phyloP scores from a whole-genome alignment of 176 grass and related monocot genomes.

The Aegilops longissima region DNA sequence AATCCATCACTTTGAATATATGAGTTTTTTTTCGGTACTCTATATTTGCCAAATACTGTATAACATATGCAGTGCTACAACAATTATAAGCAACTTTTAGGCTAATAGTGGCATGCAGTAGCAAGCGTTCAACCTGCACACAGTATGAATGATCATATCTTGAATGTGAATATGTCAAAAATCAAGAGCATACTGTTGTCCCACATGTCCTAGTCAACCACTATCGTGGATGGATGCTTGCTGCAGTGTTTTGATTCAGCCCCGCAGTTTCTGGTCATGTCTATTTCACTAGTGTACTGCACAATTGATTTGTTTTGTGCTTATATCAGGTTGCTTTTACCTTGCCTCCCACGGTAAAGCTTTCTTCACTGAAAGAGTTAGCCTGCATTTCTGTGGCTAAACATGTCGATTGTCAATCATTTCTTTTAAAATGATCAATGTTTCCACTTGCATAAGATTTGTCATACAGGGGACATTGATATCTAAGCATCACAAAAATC shows the following conservation, averaged over 20 bases:
- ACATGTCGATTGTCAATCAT: background rate
- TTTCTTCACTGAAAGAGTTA: background rate
- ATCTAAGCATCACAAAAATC: background rate
- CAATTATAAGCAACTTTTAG: background rate
- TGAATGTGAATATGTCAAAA: slow-evolving; percentile 17
- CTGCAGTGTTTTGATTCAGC: background rate
- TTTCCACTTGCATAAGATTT: background rate
- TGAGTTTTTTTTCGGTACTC: background rate
- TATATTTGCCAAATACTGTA: background rate
- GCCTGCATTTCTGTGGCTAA: background rate
- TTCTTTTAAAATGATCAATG: background rate
- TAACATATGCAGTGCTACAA: background rate
- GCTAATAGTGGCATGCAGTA: background rate
- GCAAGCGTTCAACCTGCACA: background rate
- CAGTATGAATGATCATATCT: background rate
- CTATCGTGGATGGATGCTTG: background rate
- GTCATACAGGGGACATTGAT: background rate
- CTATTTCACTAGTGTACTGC: background rate
- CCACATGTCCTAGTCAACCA: background rate
- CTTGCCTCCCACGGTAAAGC: background rate
- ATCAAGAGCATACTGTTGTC: background rate
- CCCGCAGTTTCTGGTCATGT: background rate
- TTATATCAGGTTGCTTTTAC: background rate
- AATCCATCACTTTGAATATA: background rate
- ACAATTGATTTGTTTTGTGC: background rate